A percentile compares a stretch with the other conserved stretches of the same genome.
phyloP scores from a whole-genome alignment of 2,329 filamentous ascomycete species.

The Didymosphaeria variabile region DNA sequence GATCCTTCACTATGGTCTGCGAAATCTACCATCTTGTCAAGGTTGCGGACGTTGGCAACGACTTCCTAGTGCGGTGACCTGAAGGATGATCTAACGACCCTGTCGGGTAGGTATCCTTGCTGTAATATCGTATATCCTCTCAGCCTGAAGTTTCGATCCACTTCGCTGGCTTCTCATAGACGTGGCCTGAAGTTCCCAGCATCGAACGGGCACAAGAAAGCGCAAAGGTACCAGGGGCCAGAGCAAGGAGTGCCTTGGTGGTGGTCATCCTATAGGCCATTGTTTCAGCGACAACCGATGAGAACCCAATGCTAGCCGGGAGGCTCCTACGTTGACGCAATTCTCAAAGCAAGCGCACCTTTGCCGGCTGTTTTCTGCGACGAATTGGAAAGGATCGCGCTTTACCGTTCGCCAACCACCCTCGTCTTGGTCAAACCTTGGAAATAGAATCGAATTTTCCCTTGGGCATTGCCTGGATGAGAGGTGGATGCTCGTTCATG shows the following conservation, averaged over 20 bases:
- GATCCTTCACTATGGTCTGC: conserved; percentile 5
- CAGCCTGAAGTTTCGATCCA: conserved; percentile 10
- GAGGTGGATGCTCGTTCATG: background rate
- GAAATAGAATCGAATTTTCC: background rate
- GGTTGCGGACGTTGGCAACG: background rate
- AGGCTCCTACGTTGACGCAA: conserved; percentile 1
- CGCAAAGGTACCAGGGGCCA: background rate
- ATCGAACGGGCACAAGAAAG: background rate
- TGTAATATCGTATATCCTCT: conserved; percentile 2
- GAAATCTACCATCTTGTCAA: background rate
- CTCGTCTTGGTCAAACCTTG: background rate
- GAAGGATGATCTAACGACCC: conserved; percentile 7
- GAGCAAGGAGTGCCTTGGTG: background rate
- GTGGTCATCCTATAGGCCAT: background rate
- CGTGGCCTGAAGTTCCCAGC: background rate
- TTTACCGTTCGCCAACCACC: background rate
- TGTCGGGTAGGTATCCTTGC: conserved; percentile 14
- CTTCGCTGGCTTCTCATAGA: background rate
- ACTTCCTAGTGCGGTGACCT: conserved; percentile 11
- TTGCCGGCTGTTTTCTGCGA: conserved; percentile 10
- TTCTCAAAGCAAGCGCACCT: background rate
- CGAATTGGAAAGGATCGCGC: conserved; percentile 23
- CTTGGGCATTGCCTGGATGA: background rate
- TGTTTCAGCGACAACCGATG: background rate
- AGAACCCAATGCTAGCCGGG: background rate